These are phyloP conservation scores for Calendula officinalis DNA, from an alignment of 129 eudicot genomes.

Conservation along the genomic window DNA sequence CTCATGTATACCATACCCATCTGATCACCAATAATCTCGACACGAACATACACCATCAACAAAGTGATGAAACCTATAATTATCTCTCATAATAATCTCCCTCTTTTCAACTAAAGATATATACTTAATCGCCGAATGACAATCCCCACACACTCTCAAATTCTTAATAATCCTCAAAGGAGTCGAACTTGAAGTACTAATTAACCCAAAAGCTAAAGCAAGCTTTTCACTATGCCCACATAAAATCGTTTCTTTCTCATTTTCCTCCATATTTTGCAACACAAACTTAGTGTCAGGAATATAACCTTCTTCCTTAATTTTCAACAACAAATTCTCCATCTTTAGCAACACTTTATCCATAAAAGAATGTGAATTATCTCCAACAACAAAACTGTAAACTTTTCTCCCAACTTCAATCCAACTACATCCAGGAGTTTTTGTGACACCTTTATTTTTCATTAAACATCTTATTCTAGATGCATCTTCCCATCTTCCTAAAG, in stretches of 20 bases:
- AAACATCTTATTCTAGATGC: constrained; percentile 32
- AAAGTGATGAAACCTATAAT: constrained; percentile 46
- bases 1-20: no score
- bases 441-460: constrained; percentile 35
- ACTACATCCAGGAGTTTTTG: constrained; percentile 40
- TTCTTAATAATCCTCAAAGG: constrained; percentile 42
- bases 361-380: constrained; percentile 35
- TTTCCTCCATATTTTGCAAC: constrained; percentile 39
- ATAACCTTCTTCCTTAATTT: constrained; percentile 37
- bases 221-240: constrained; percentile 46
- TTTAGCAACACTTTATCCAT: constrained; percentile 28
- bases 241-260: constrained; percentile 32
- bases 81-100: constrained; percentile 44
- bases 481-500: constrained; percentile 39
- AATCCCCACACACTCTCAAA: constrained; percentile 45
- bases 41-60: constrained; percentile 49
- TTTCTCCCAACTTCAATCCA: constrained; percentile 45
- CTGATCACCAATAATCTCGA: constrained; percentile 48
- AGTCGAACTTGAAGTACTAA: constrained; percentile 25
- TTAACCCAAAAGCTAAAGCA: constrained; percentile 45
- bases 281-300: constrained; percentile 44
- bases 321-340: constrained; percentile 23
- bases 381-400: constrained; percentile 37
- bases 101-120: constrained; percentile 34
- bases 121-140: constrained; percentile 39